Evolutionary conservation across 129 eudicot genomes (phyloP).

Genomic region (Chrysanthemum lavandulifolium): DNA sequence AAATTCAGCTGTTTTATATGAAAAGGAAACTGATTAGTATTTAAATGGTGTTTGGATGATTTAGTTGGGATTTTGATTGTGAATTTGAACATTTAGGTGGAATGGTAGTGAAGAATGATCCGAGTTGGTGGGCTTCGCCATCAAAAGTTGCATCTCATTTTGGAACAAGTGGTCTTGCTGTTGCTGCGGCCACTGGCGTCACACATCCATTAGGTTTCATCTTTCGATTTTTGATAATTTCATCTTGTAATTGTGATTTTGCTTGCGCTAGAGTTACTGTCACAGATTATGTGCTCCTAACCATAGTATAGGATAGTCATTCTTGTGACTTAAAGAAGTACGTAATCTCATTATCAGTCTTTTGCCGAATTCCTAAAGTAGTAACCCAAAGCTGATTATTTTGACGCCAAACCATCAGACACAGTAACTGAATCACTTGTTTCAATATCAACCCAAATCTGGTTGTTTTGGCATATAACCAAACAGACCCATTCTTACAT

Average conservation of each 20-base stretch:
- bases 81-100: constrained; percentile 38
- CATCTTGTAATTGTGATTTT: no score
- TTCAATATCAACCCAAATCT: no score
- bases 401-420: no score
- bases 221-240: background rate
- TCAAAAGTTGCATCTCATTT: constrained; percentile 71
- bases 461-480: no score
- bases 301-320: background rate
- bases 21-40: background rate
- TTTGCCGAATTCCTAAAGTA: background rate
- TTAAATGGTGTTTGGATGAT: background rate
- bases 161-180: constrained; percentile 93
- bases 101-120: constrained; percentile 28
- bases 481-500: no score
- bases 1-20: background rate
- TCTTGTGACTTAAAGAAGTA: constrained; percentile 29
- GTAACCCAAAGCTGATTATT: no score
- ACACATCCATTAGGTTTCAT: constrained; percentile 94
- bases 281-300: no score
- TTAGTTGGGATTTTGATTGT: background rate
- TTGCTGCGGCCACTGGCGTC: constrained; percentile 84
- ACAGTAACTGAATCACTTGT: no score
- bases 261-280: no score
- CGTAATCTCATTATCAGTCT: no score
- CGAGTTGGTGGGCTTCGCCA: constrained; percentile 56